A percentile compares a stretch with the other conserved stretches of the same genome.
Evolutionary conservation across 345 rosid species (phyloP).

Genomic region (Bruguiera gymnorhiza): DNA sequence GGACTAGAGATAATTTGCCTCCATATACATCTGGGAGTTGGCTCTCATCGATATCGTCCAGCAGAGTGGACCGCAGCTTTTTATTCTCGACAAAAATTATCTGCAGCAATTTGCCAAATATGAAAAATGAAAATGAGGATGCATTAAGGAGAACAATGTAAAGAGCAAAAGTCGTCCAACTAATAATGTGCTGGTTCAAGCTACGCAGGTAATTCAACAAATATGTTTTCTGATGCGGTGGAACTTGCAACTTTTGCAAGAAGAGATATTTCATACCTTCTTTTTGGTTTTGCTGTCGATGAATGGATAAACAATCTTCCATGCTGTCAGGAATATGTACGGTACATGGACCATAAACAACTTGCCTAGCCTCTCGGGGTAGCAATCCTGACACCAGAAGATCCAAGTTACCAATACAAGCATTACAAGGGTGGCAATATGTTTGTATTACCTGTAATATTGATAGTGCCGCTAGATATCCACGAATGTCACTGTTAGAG

Average conservation of each 20-base stretch:
- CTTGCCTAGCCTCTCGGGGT: conserved; percentile 85
- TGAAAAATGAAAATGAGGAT: background rate
- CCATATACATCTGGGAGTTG: conserved; percentile 81
- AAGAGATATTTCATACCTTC: conserved; percentile 47
- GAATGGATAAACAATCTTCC: conserved; percentile 79
- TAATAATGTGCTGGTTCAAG: background rate
- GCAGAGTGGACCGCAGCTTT: conserved; percentile 57
- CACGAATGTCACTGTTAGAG: conserved; percentile 65
- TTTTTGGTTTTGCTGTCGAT: conserved; percentile 77
- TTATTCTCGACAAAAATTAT: conserved; percentile 81
- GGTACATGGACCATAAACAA: conserved; percentile 67
- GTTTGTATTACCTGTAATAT: conserved; percentile 59
- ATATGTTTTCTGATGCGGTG: background rate
- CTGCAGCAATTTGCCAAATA: conserved; percentile 32
- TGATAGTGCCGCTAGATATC: conserved; percentile 62
- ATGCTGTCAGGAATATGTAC: conserved; percentile 76
- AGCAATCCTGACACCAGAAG: conserved; percentile 59
- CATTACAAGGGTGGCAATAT: background rate
- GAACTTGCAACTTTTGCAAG: background rate
- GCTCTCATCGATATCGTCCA: conserved; percentile 65
- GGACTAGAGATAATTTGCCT: conserved; percentile 60
- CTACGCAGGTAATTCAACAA: background rate
- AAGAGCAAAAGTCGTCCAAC: too few relatives aligned
- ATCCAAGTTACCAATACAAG: background rate
- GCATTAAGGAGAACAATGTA: background rate